phyloP scores from a whole-genome alignment of 306 rosid species.

The Carpinus viminea region DNA sequence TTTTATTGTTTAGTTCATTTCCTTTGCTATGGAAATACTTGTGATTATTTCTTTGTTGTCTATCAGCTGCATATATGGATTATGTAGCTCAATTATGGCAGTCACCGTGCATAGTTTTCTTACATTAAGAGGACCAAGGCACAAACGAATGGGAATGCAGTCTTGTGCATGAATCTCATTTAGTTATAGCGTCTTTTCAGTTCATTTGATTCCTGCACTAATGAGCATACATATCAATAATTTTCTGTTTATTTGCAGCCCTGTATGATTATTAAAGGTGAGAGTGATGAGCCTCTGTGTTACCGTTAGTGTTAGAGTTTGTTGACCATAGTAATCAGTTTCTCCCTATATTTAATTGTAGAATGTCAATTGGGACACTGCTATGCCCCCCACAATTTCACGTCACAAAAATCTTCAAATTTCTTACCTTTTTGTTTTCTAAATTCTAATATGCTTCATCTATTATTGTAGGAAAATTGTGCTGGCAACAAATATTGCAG shows the following conservation, averaged over 20 bases:
- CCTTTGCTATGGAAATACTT: background rate
- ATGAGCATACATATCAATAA: background rate
- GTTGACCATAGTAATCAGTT: background rate
- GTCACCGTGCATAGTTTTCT: background rate
- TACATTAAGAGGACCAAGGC: background rate
- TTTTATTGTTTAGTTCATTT: background rate
- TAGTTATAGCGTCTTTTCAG: background rate
- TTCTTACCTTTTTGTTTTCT: conserved; percentile 22
- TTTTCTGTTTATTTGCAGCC: background rate
- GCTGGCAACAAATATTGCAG: conserved; percentile 96
- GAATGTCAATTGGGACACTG: background rate
- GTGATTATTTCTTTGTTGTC: background rate
- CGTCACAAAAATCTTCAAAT: background rate
- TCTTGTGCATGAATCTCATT: background rate
- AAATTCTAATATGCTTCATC: conserved; percentile 27
- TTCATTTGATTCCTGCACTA: background rate
- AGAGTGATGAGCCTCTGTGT: background rate
- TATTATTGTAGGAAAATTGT: conserved; percentile 80
- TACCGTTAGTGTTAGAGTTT: background rate
- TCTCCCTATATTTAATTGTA: background rate
- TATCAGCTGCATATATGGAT: background rate
- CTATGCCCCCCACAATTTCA: background rate
- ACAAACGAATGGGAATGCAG: background rate
- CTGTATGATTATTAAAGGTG: background rate
- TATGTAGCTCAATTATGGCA: background rate